Percentiles rank a stretch among this genome's conserved stretches.
These are phyloP conservation scores for Trichoderma parareesei DNA, from an alignment of 495 filamentous ascomycete genomes.

Conservation along the genomic window DNA sequence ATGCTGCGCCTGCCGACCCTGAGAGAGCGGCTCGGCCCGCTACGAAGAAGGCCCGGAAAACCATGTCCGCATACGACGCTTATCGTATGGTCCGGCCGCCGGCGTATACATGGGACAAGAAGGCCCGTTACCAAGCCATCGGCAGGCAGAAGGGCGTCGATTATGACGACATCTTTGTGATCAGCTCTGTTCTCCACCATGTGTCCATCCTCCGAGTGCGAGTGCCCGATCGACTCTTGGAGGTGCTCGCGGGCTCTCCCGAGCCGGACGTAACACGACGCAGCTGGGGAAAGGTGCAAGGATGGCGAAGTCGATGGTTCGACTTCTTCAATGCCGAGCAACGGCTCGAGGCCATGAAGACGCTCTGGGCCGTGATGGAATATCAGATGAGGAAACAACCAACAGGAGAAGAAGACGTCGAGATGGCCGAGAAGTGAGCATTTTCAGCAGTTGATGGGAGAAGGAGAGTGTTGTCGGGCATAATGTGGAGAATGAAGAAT, in stretches of 20 bases:
- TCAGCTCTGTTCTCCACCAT: constrained; percentile 79
- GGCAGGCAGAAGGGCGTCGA: constrained; percentile 44
- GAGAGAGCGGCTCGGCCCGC: constrained; percentile 1
- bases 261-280: constrained; percentile 16
- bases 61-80: constrained; percentile 44
- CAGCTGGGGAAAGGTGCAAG: constrained; percentile 48
- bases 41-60: constrained; percentile 36
- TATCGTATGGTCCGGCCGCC: constrained; percentile 56
- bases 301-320: constrained; percentile 69
- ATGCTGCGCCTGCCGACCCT: constrained; percentile 18
- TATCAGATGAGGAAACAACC: constrained; percentile 53
- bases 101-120: constrained; percentile 65
- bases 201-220: constrained; percentile 65
- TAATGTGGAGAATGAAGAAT: too few relatives aligned
- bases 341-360: constrained; percentile 59
- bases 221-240: constrained; percentile 59
- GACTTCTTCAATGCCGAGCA: constrained; percentile 64
- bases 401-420: constrained; percentile 16
- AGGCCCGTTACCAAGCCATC: constrained; percentile 62
- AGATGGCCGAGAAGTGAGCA: not conserved
- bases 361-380: constrained; percentile 68
- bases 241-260: constrained; percentile 33
- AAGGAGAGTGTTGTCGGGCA: too few relatives aligned
- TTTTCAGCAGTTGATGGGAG: too few relatives aligned
- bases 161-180: constrained; percentile 66